Conservation (phyloP, 371 early-diverging fungal genomes). For the Mortierella sp. region DNA sequence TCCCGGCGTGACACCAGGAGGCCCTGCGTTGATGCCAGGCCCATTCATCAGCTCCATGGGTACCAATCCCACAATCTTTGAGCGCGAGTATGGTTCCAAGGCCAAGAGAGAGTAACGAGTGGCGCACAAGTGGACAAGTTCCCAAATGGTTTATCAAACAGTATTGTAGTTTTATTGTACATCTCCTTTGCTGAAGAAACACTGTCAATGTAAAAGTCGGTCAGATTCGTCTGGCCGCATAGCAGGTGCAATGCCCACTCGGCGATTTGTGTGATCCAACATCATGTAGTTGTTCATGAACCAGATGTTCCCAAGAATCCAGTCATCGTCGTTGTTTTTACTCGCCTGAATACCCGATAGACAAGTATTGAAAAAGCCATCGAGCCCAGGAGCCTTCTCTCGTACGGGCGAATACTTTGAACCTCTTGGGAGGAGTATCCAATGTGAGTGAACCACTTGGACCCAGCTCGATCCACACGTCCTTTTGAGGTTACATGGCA, state of each 20-base stretch:
- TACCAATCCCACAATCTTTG: conserved; percentile 37
- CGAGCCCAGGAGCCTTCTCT: conserved; percentile 10
- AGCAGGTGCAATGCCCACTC: conserved; percentile 20
- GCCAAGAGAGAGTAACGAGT: conserved; percentile 20
- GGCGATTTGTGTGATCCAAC: conserved; percentile 16
- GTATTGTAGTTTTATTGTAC: too few species aligned
- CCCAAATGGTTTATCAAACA: not conserved
- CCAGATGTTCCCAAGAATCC: conserved; percentile 27
- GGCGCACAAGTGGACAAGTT: not conserved
- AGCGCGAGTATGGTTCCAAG: conserved; percentile 24
- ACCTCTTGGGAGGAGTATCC: not conserved
- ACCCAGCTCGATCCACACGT: conserved; percentile 27
- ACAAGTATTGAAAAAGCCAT: conserved; percentile 13
- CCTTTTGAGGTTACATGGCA: conserved; percentile 21
- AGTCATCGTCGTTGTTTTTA: conserved; percentile 29
- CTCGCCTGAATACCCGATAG: conserved; percentile 28
- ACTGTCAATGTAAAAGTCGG: too few species aligned
- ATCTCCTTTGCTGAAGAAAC: too few species aligned
- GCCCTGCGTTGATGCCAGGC: conserved; percentile 43
- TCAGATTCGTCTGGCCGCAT: conserved; percentile 1
- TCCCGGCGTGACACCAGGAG: conserved; percentile 12
- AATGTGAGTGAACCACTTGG: not conserved
- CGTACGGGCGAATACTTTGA: conserved; percentile 18
- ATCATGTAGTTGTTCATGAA: conserved; percentile 32
- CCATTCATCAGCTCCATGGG: conserved; percentile 48